These are phyloP conservation scores for Paspalum vaginatum DNA, from an alignment of 176 grass and related monocot species.

Conservation along the genomic window DNA sequence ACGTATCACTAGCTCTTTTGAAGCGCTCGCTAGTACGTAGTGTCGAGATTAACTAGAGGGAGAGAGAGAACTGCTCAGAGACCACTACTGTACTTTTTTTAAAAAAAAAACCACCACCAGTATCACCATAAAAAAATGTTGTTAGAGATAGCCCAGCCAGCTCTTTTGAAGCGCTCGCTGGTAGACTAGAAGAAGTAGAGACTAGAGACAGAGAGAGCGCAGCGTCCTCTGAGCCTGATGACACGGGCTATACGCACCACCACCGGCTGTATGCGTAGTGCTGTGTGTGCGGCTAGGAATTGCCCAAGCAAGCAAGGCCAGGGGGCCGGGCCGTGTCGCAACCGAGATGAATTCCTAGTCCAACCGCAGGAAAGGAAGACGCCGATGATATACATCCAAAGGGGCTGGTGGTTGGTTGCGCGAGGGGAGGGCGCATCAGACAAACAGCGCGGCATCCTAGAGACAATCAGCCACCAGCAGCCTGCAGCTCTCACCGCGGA, in stretches of 20 bases:
- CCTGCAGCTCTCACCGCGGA: no score
- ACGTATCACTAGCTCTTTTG: background rate
- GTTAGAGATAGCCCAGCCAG: no score
- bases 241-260: conserved; percentile 6
- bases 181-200: no score
- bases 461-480: no score
- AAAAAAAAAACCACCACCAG: no score
- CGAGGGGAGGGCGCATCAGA: background rate
- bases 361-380: conserved; percentile 1
- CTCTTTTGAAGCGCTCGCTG: no score
- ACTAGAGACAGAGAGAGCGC: no score
- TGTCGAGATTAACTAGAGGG: no score
- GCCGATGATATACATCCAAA: background rate
- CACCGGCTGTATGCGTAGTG: background rate
- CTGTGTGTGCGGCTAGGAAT: conserved; percentile 33
- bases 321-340: background rate
- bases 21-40: conserved; percentile 28
- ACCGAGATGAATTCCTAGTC: conserved; percentile 29
- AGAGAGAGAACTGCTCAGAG: no score
- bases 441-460: background rate
- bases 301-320: conserved; percentile 25
- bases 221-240: conserved; percentile 30
- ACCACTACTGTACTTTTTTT: no score
- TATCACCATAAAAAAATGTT: no score
- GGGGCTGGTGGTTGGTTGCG: background rate